Evolutionary conservation across 140 eudicot species (phyloP), one percentile per base, ranked within the genome.

Genomic region (Senecio squalidus): DNA sequence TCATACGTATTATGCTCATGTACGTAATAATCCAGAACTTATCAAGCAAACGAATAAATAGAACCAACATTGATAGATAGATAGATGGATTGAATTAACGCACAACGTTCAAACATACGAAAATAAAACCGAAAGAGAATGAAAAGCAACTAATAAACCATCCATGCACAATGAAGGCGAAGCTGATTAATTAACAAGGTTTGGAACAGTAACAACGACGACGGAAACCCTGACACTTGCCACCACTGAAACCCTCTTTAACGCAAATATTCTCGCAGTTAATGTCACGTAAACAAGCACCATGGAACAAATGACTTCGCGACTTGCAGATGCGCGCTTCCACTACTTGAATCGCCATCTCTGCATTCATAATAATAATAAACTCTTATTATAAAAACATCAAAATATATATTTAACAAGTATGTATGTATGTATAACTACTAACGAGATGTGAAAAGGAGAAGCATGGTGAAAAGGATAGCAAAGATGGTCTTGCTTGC

Each of bases 231-330:
- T 39, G 30, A 70, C 88, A 84, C 46, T 34, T 17, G 14, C 94
- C 94, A 9, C 88, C 88, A 23, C 85, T 71, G 74, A 84, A 84
- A 5, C 88, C 88, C 51, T 84, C 94, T 29, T 81, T 72, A 22
- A 80, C 69, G 75, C 94, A 84, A 2, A 84, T 67, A n/a, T 71
- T n/a, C 22, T 85, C 88, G 33, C 94, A 84, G 69, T 80, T 84
- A 61, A 80, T 85, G 73, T 63, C 8, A 33, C 57, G 33, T 0
- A 30, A 0, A 61, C 94, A 84, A 15, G 66, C 25, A 15, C 94
- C 94, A 40, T 65, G 78, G 70, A 11, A 84, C 54, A 28, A 56
- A 65, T 78, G 94, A 65, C 89, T 81, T 68, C 68, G 80, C 21
- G 85, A 84, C 60, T 75, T 34, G 55, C 85, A 84, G 47, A 73